These are phyloP conservation scores for Phoenix roebelenii DNA, from an alignment of 176 grass and related monocot species.

Conservation along the genomic window DNA sequence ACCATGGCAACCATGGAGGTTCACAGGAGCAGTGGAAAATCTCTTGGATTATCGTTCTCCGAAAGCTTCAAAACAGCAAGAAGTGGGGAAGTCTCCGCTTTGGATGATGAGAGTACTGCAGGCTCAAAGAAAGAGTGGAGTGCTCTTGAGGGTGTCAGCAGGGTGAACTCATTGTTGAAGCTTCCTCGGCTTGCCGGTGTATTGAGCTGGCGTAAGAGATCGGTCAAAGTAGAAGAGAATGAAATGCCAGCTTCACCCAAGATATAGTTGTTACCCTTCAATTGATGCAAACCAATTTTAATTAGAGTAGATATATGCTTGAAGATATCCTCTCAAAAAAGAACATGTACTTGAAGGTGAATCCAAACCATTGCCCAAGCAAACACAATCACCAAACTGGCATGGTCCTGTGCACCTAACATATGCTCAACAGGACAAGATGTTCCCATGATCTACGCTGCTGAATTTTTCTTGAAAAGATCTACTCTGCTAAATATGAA, in stretches of 20 bases:
- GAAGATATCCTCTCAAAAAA: too few relatives aligned
- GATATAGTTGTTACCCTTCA: too few relatives aligned
- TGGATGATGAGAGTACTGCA: not conserved
- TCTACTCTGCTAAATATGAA: too few relatives aligned
- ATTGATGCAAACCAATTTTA: too few relatives aligned
- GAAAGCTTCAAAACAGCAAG: slow-evolving; percentile 43
- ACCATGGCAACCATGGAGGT: not conserved
- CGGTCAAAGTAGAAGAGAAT: slow-evolving; percentile 30
- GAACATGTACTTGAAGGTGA: too few relatives aligned
- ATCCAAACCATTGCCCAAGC: too few relatives aligned
- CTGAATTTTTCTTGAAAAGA: too few relatives aligned
- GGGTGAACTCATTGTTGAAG: slow-evolving; percentile 58
- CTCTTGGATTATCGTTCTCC: slow-evolving; percentile 13
- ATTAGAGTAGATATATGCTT: too few relatives aligned
- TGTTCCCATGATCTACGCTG: too few relatives aligned
- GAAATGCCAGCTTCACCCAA: not conserved
- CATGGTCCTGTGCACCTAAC: too few relatives aligned
- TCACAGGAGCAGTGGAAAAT: not conserved
- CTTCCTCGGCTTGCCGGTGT: slow-evolving; percentile 32
- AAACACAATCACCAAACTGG: too few relatives aligned
- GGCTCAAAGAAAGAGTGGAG: slow-evolving; percentile 18
- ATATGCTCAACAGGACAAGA: too few relatives aligned
- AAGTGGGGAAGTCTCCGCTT: slow-evolving; percentile 13
- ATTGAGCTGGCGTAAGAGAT: slow-evolving; percentile 46
- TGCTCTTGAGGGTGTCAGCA: slow-evolving; percentile 46